Evolutionary conservation across 2,329 filamentous ascomycete species (phyloP).

Genomic region (Colletotrichum neosansevieriae): DNA sequence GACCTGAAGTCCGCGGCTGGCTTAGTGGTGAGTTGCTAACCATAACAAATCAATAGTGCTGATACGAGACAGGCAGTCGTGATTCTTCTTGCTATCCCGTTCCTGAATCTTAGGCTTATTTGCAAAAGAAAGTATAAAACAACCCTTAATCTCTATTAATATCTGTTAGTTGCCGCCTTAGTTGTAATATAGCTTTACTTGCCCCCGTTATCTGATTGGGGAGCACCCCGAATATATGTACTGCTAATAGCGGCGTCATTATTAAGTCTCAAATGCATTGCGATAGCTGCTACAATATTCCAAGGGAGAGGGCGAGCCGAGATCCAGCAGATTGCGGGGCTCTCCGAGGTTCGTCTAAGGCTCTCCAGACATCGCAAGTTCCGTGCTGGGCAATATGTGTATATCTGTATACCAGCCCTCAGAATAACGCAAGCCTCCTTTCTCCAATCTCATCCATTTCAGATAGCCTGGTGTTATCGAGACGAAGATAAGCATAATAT

Average conservation of each 20-base stretch:
- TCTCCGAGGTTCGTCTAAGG: neutral
- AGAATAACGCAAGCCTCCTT: neutral
- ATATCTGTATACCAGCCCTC: neutral
- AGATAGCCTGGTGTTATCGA: constrained; percentile 1
- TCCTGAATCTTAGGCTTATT: neutral
- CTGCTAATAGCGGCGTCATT: neutral
- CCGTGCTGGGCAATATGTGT: neutral
- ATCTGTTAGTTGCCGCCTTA: neutral
- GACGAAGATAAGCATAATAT: neutral
- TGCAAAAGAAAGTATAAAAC: neutral
- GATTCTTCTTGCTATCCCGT: neutral
- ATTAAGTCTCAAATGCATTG: neutral
- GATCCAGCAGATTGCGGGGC: neutral
- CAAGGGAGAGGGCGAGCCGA: neutral
- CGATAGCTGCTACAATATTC: neutral
- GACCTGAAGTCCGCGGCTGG: neutral
- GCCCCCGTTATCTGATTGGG: neutral
- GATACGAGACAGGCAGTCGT: neutral
- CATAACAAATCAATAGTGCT: neutral
- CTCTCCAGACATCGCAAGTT: neutral
- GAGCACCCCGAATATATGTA: neutral
- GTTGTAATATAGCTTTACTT: neutral
- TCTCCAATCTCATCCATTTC: neutral
- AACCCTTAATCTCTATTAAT: neutral
- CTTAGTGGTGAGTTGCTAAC: neutral